Base-by-base conservation (phyloP, 2,329 filamentous ascomycete genomes). In the Endocalyx cinctus region DNA sequence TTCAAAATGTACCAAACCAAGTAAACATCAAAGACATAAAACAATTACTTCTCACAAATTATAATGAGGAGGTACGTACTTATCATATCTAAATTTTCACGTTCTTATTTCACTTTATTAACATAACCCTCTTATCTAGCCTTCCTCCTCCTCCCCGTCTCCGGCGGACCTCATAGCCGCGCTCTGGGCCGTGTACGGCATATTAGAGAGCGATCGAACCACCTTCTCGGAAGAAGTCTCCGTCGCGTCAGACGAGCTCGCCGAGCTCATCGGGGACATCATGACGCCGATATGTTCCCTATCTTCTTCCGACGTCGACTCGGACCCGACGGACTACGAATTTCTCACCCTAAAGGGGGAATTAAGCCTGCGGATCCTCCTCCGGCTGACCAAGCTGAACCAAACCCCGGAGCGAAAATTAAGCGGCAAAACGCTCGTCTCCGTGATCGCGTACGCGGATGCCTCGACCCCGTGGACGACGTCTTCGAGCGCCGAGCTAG, bases 241-340 rank as follows among this genome's bases (percentile, higher is more conserved):
- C 12, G 41, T 47, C 6, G 54, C 42, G 0, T 33, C 45, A 27
- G 28, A 26, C 10, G 19, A 40, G 12, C 31, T 43, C 16, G n/a
- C 31, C 15, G 15, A 33, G 5, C 29, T 50, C 59, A 14, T 66
- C 52, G 6, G 68, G 40, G 2, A 66, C 40, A 35, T 48, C 10
- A 50, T 50, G 16, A 25, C 43, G 6, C 51, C 51, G 4, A 11
- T 48, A 10, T 49, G 46, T 28, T 35, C 44, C 5, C 33, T 35
- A 11, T 34, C 37, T n/a, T 35, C 41, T 1, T 40, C 40, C 22
- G 49, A 50, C 16, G 39, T 50, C 40, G 51, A 49, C 50, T 15
- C 13, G 29, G 51, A 53, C 22, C 33, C 36, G 5, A 52, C 51
- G 14, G 34, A 54, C 33, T 55, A 51, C 20, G 10, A 11, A 10